phyloP scores from a whole-genome alignment of 2,329 filamentous ascomycete genomes.

The Didymella glomerata region DNA sequence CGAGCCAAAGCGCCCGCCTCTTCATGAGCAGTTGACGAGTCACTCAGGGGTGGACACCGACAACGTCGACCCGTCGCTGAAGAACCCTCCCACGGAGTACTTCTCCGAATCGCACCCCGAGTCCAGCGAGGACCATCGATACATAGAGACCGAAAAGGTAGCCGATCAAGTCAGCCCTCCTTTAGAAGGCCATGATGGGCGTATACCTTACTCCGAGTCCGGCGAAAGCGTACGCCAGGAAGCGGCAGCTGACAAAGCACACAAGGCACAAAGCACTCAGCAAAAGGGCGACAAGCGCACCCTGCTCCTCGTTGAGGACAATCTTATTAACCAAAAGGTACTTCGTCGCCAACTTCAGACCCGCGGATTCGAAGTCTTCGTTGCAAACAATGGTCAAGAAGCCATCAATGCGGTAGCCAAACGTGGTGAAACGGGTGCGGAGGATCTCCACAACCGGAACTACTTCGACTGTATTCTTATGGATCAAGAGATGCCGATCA shows the following conservation, averaged over 20 bases:
- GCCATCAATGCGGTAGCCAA: slow-evolving; percentile 53
- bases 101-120: slow-evolving; percentile 40
- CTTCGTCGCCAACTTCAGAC: slow-evolving; percentile 59
- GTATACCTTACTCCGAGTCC: slow-evolving; percentile 22
- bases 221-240: slow-evolving; percentile 42
- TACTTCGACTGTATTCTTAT: slow-evolving; percentile 56
- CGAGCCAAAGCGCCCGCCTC: not conserved
- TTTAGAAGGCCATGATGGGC: slow-evolving; percentile 8
- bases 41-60: slow-evolving; percentile 32
- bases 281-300: slow-evolving; percentile 32
- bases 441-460: slow-evolving; percentile 30
- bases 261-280: slow-evolving; percentile 32
- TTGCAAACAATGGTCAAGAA: slow-evolving; percentile 56
- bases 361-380: slow-evolving; percentile 53
- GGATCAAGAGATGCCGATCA: slow-evolving; percentile 58
- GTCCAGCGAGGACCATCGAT: slow-evolving; percentile 31
- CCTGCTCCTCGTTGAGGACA: slow-evolving; percentile 59
- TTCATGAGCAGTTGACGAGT: slow-evolving; percentile 27
- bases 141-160: slow-evolving; percentile 33
- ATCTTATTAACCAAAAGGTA: slow-evolving; percentile 60
- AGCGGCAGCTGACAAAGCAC: slow-evolving; percentile 26
- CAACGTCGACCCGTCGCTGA: slow-evolving; percentile 32
- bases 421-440: slow-evolving; percentile 29
- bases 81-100: slow-evolving; percentile 46
- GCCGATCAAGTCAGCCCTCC: slow-evolving; percentile 23